These are phyloP conservation scores for Ophiosphaerella korrae DNA, from an alignment of 2,329 filamentous ascomycete genomes.

Conservation along the genomic window DNA sequence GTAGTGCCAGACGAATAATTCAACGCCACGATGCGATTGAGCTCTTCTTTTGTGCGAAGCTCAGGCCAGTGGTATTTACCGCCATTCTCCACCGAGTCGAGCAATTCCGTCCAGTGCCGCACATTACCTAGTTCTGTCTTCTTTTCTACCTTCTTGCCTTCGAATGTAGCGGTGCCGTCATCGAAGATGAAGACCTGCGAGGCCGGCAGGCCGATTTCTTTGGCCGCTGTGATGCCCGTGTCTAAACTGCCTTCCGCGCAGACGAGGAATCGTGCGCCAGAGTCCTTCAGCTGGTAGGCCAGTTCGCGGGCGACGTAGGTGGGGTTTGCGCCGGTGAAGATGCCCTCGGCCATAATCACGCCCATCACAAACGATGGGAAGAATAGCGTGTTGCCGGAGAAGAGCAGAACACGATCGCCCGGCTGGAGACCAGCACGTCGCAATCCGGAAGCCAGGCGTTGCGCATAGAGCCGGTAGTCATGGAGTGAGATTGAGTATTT, in stretches of 20 bases:
- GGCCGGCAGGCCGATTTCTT: slow-evolving; percentile 59
- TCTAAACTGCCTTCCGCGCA: slow-evolving; percentile 65
- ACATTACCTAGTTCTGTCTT: slow-evolving; percentile 48
- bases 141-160: slow-evolving; percentile 45
- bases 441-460: slow-evolving; percentile 73
- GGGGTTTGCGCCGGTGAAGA: slow-evolving; percentile 79
- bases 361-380: slow-evolving; percentile 74
- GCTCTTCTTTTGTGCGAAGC: slow-evolving; percentile 55
- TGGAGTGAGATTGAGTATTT: slow-evolving; percentile 68
- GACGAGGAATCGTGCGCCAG: slow-evolving; percentile 69
- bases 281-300: slow-evolving; percentile 75
- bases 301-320: slow-evolving; percentile 71
- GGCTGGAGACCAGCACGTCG: slow-evolving; percentile 65
- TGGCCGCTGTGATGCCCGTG: slow-evolving; percentile 69
- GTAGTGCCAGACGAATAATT: slow-evolving; percentile 84
- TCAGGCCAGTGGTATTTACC: slow-evolving; percentile 68
- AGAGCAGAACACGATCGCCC: slow-evolving; percentile 73
- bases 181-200: slow-evolving; percentile 70
- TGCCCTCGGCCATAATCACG: slow-evolving; percentile 74
- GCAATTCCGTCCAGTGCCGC: slow-evolving; percentile 68
- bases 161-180: slow-evolving; percentile 53
- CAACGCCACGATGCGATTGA: slow-evolving; percentile 65
- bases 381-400: slow-evolving; percentile 74
- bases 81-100: slow-evolving; percentile 56
- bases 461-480: slow-evolving; percentile 71